Evolutionary conservation across 805 yeast genomes (phyloP).

Genomic region (Priceomyces medius): DNA sequence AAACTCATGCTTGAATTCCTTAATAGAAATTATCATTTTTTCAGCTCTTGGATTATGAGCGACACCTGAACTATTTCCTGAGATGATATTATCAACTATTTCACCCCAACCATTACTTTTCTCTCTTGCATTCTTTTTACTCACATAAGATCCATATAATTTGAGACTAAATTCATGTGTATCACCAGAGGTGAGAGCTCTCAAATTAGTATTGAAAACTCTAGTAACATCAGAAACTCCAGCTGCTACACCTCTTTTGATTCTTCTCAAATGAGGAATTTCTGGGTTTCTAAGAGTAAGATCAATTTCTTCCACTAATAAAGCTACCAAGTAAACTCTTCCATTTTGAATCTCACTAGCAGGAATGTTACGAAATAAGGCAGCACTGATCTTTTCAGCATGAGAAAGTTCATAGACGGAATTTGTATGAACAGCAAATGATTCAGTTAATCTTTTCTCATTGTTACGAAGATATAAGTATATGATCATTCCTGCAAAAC

Average conservation of each 20-base stretch:
- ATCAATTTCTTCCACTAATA: constrained; percentile 67
- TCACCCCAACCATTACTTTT: constrained; percentile 82
- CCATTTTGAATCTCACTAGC: constrained; percentile 60
- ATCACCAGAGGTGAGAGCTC: constrained; percentile 58
- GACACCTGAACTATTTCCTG: constrained; percentile 72
- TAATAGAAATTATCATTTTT: constrained; percentile 63
- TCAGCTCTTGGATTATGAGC: constrained; percentile 83
- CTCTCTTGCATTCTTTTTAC: constrained; percentile 30
- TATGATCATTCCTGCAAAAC: constrained; percentile 69
- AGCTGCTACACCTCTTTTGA: constrained; percentile 80
- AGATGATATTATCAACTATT: constrained; percentile 69
- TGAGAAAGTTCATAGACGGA: constrained; percentile 54
- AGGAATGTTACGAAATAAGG: constrained; percentile 75
- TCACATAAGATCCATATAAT: constrained; percentile 67
- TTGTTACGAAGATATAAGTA: constrained; percentile 68
- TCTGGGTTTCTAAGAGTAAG: constrained; percentile 32
- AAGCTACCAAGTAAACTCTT: constrained; percentile 72
- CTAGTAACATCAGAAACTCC: constrained; percentile 86
- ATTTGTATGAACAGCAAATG: constrained; percentile 67
- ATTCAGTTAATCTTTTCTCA: constrained; percentile 68
- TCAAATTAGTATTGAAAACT: constrained; percentile 64
- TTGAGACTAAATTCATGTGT: constrained; percentile 70
- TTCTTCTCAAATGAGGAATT: constrained; percentile 34
- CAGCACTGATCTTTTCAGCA: constrained; percentile 72
- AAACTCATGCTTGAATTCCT: constrained; percentile 62